Evolutionary conservation across 2,329 filamentous ascomycete species (phyloP).

Genomic region (Didymella pinodella): DNA sequence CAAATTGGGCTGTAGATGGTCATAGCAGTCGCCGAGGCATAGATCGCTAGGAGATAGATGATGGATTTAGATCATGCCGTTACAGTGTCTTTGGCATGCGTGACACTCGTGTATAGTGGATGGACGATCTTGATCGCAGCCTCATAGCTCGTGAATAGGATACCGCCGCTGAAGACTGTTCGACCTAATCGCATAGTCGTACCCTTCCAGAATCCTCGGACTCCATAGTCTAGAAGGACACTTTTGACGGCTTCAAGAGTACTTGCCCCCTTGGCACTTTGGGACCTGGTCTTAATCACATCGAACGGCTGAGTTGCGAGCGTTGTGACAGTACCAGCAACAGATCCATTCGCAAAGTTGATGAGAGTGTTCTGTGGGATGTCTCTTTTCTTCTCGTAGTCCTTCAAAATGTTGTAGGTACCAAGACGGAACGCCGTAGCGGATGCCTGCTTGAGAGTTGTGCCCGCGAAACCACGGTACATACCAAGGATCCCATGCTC

Average conservation of each 20-base stretch:
- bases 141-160: conserved; percentile 70
- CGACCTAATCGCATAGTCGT: conserved; percentile 72
- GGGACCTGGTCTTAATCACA: conserved; percentile 69
- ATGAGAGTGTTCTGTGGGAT: conserved; percentile 60
- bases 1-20: not conserved
- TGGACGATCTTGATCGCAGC: conserved; percentile 60
- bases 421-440: conserved; percentile 70
- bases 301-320: conserved; percentile 69
- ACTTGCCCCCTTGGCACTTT: conserved; percentile 65
- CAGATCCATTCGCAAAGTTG: conserved; percentile 69
- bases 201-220: conserved; percentile 71
- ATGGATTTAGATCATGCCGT: conserved; percentile 28
- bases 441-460: conserved; percentile 68
- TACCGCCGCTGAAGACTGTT: conserved; percentile 71
- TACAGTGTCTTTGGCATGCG: conserved; percentile 26
- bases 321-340: conserved; percentile 68
- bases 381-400: conserved; percentile 59
- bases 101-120: conserved; percentile 45
- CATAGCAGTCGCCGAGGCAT: not conserved
- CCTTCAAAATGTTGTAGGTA: conserved; percentile 69
- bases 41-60: not conserved
- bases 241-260: conserved; percentile 64
- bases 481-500: conserved; percentile 64
- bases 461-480: conserved; percentile 67
- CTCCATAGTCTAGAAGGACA: conserved; percentile 64